Percentiles rank a stretch among this genome's conserved stretches.
Evolutionary conservation across 2,329 filamentous ascomycete genomes (phyloP).

Genomic region (Hymenoscyphus occultus): DNA sequence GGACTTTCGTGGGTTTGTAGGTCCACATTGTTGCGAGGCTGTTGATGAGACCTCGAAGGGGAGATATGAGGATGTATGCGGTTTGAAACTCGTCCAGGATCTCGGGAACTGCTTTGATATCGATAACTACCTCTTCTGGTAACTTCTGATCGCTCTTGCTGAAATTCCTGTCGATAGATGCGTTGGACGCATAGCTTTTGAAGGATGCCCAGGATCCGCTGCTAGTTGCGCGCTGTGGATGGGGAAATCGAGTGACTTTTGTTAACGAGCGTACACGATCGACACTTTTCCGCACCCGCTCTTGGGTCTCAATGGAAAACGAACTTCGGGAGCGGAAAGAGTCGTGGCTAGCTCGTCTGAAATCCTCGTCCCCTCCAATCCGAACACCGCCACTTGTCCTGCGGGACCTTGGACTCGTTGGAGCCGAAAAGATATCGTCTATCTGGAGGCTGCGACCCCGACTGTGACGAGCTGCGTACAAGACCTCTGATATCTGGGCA

Average conservation of each 20-base stretch:
- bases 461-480: slow-evolving; percentile 16
- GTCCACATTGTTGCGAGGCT: slow-evolving; percentile 56
- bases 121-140: not conserved
- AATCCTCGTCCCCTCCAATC: slow-evolving; percentile 36
- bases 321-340: slow-evolving; percentile 24
- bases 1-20: slow-evolving; percentile 21
- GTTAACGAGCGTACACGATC: slow-evolving; percentile 39
- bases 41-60: slow-evolving; percentile 58
- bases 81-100: slow-evolving; percentile 35
- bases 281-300: slow-evolving; percentile 40
- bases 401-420: slow-evolving; percentile 20
- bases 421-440: slow-evolving; percentile 17
- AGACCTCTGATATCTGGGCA: slow-evolving; percentile 19
- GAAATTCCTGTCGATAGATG: slow-evolving; percentile 12
- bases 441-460: slow-evolving; percentile 23
- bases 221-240: slow-evolving; percentile 33
- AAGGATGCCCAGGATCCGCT: slow-evolving; percentile 24
- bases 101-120: slow-evolving; percentile 17
- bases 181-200: slow-evolving; percentile 20
- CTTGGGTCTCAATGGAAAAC: slow-evolving; percentile 34
- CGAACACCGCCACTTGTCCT: slow-evolving; percentile 28
- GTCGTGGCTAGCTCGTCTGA: slow-evolving; percentile 39
- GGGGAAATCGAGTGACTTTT: slow-evolving; percentile 26
- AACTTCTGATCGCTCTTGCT: not conserved
- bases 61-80: slow-evolving; percentile 67